Evolutionary conservation across 257 asterid species (phyloP), one percentile per base, ranked within the genome.

Genomic region (Pogostemon cablin): DNA sequence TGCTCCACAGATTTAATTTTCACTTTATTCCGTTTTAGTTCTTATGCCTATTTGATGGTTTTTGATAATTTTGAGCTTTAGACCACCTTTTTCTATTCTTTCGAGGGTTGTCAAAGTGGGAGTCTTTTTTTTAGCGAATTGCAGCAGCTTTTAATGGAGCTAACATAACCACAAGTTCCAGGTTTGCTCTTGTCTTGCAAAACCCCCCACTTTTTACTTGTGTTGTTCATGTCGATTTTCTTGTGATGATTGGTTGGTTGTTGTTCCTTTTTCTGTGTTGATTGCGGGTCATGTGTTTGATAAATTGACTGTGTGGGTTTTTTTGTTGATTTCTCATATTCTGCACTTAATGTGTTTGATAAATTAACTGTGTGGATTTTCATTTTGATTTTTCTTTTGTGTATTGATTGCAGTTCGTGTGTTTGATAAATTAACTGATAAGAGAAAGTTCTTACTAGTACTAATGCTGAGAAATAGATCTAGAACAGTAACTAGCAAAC

Each of bases 401-500:
- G 72, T 66, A 42, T 69, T 42, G 47, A 68, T 53, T 78, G 83
- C 75, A 79, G 83, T 58, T 58, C 41, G 49, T 62, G 67, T 62
- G 67, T 40, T 41, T 62, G 67, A 62, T 15, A 41, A 15, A 41
- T 41, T 62, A 8, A 12, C 67, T 62, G 67, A 62, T 3, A 62
- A 62, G 67, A 41, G 25, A 43, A 0, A 34, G 12, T 55, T 7
- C 61, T 52, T 17, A 8, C 6, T 32, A 9, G 42, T 58, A 35
- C 46, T 62, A 66, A 83, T 88, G 91, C 77, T 82, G 85, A 86
- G 92, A 76, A 93, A 83, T 53, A 90, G 90, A 86, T 90, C 97
- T 65, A 90, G 93, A 79, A 83, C 86, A 72, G 82, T 86, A 68
- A 82, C 77, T 65, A 76, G 76, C 81, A 88, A 89, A 68, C 89